These are phyloP conservation scores for Penicillium paneum DNA, from an alignment of 2,329 filamentous ascomycete species.

Conservation along the genomic window DNA sequence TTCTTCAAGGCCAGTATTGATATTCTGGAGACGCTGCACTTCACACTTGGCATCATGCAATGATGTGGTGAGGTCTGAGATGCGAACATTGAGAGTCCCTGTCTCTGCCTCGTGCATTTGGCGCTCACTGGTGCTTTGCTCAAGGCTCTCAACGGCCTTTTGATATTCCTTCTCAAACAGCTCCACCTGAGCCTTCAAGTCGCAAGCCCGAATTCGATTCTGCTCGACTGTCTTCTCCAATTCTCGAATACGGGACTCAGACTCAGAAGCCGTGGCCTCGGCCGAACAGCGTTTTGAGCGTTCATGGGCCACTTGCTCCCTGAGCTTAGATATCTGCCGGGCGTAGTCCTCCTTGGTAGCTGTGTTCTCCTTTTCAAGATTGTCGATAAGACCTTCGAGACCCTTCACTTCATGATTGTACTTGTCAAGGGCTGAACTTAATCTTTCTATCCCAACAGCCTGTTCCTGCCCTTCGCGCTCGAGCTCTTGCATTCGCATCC, in stretches of 20 bases:
- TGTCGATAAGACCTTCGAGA: conserved; percentile 43
- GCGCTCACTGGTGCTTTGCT: conserved; percentile 22
- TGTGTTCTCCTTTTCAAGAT: conserved; percentile 41
- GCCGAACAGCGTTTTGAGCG: conserved; percentile 32
- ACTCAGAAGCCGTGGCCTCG: conserved; percentile 36
- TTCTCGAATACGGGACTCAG: conserved; percentile 36
- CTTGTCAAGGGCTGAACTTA: conserved; percentile 43
- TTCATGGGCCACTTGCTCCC: conserved; percentile 34
- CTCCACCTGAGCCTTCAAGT: conserved; percentile 35
- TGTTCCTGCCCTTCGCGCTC: conserved; percentile 43
- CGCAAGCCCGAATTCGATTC: conserved; percentile 34
- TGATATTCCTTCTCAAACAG: conserved; percentile 33
- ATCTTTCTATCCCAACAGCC: conserved; percentile 40
- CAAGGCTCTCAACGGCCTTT: conserved; percentile 21
- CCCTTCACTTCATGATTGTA: conserved; percentile 45
- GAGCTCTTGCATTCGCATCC: conserved; percentile 43
- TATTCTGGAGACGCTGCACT: conserved; percentile 33
- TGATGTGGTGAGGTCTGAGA: conserved; percentile 41
- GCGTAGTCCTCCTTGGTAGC: conserved; percentile 27
- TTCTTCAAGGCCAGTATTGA: conserved; percentile 38
- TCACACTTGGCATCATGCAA: conserved; percentile 38
- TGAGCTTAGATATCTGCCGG: conserved; percentile 34
- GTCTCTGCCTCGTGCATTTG: conserved; percentile 35
- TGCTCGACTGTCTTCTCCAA: conserved; percentile 35
- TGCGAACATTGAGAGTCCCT: conserved; percentile 41